A percentile compares a stretch with the other conserved stretches of the same genome.
These are phyloP conservation scores for Spatholobus suberectus DNA, from an alignment of 306 rosid genomes.

Conservation along the genomic window DNA sequence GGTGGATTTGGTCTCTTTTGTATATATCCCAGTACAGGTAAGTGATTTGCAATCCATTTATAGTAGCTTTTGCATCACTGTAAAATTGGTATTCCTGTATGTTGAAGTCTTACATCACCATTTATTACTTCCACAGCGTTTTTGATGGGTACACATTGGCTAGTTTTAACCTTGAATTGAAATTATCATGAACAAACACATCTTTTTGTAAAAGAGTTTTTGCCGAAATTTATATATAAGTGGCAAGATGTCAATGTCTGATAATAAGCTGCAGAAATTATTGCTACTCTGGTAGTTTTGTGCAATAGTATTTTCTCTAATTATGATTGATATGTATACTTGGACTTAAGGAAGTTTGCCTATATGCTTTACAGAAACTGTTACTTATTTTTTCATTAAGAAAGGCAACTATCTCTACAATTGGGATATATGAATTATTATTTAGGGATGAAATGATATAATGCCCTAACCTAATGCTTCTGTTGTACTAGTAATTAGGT, in stretches of 20 bases:
- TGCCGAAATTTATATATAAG: slow-evolving; percentile 20
- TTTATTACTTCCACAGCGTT: not conserved
- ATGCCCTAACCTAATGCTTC: not conserved
- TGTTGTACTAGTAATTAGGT: slow-evolving; percentile 10
- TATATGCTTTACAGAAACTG: slow-evolving; percentile 9
- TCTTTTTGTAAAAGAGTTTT: slow-evolving; percentile 7
- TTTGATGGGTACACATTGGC: slow-evolving; percentile 18
- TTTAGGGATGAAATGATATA: slow-evolving; percentile 16
- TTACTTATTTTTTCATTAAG: not conserved
- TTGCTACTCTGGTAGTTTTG: not conserved
- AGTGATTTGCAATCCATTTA: slow-evolving; percentile 41
- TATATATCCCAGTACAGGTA: slow-evolving; percentile 85
- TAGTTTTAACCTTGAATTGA: slow-evolving; percentile 26
- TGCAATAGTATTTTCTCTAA: slow-evolving; percentile 19
- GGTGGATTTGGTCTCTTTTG: slow-evolving; percentile 76
- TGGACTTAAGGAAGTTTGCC: slow-evolving; percentile 15
- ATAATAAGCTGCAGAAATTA: not conserved
- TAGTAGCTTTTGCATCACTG: slow-evolving; percentile 32
- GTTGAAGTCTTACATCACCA: slow-evolving; percentile 28
- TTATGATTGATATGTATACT: slow-evolving; percentile 12
- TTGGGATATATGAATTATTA: slow-evolving; percentile 12
- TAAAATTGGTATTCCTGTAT: slow-evolving; percentile 16
- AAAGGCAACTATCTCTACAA: not conserved
- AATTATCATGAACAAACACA: slow-evolving; percentile 15
- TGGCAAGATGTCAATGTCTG: slow-evolving; percentile 21